phyloP scores from a whole-genome alignment of 192 early-diverging fungal genomes.

The Backusella tuberculispora region DNA sequence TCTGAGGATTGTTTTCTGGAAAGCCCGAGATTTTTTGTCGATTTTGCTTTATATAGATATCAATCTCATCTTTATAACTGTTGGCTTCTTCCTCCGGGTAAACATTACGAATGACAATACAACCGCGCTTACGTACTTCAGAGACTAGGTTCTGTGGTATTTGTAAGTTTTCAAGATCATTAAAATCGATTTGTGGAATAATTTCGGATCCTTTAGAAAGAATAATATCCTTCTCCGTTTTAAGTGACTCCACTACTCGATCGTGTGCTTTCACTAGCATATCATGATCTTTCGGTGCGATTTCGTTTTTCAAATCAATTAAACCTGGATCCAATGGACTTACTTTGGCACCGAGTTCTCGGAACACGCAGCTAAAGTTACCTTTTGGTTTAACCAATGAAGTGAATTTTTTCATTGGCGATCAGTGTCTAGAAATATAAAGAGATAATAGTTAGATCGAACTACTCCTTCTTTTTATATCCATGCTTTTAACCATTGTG shows the following conservation, averaged over 20 bases:
- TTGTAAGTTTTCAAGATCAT: slow-evolving; percentile 22
- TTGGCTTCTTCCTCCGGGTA: slow-evolving; percentile 20
- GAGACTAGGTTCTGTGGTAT: slow-evolving; percentile 20
- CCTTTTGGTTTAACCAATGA: slow-evolving; percentile 20
- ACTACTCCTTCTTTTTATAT: not conserved
- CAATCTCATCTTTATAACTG: slow-evolving; percentile 28
- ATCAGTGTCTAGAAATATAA: not conserved
- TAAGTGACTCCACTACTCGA: slow-evolving; percentile 8
- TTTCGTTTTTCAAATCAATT: slow-evolving; percentile 27
- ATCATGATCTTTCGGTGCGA: not conserved
- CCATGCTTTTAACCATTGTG: too few relatives aligned
- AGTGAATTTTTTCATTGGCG: not conserved
- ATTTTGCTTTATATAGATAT: slow-evolving; percentile 24
- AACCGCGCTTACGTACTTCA: slow-evolving; percentile 30
- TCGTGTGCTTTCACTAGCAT: slow-evolving; percentile 3
- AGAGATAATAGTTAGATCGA: not conserved
- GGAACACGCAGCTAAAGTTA: slow-evolving; percentile 26
- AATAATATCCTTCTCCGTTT: slow-evolving; percentile 29
- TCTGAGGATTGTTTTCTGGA: slow-evolving; percentile 20
- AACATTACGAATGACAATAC: slow-evolving; percentile 35
- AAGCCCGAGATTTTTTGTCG: not conserved
- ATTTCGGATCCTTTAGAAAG: slow-evolving; percentile 22
- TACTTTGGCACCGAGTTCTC: slow-evolving; percentile 20
- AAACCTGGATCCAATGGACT: slow-evolving; percentile 27
- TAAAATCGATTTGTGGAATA: slow-evolving; percentile 28